phyloP scores from a whole-genome alignment of 176 grass and related monocot species.

The Avena atlantica region DNA sequence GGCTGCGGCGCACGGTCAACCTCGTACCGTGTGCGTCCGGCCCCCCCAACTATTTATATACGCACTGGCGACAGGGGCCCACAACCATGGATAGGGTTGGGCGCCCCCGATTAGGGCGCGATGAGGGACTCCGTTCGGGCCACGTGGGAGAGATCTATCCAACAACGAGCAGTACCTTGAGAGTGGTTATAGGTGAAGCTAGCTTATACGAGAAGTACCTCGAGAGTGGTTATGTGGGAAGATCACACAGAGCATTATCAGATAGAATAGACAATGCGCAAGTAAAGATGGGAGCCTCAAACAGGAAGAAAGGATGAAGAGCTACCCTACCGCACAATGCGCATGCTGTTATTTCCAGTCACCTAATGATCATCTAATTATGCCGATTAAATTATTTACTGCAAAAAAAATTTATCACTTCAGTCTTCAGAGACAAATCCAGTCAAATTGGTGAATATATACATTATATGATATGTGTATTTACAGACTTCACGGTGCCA shows the following conservation, averaged over 20 bases:
- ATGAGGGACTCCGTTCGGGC: too few species aligned
- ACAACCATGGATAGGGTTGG: too few species aligned
- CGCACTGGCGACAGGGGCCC: too few species aligned
- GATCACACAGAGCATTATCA: conserved; percentile 73
- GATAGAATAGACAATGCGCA: conserved; percentile 47
- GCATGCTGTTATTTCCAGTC: conserved; percentile 28
- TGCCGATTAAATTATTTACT: conserved; percentile 33
- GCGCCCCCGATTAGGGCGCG: too few species aligned
- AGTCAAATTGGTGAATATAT: conserved; percentile 32
- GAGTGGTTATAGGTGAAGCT: too few species aligned
- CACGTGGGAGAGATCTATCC: too few species aligned
- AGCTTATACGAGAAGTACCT: conserved; percentile 89
- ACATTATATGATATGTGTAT: neutral
- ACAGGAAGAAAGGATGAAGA: conserved; percentile 32
- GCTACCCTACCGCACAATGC: neutral
- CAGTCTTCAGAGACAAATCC: neutral
- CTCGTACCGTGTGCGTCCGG: too few species aligned
- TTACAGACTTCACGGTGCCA: neutral
- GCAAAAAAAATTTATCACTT: neutral
- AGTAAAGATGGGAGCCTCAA: conserved; percentile 28
- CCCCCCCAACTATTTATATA: too few species aligned
- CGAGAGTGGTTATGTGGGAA: conserved; percentile 79
- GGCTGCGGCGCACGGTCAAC: too few species aligned
- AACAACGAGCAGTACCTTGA: too few species aligned
- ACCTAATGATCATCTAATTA: conserved; percentile 22